Conservation (phyloP, 208 protist genomes). For the Naegleria fowleri region DNA sequence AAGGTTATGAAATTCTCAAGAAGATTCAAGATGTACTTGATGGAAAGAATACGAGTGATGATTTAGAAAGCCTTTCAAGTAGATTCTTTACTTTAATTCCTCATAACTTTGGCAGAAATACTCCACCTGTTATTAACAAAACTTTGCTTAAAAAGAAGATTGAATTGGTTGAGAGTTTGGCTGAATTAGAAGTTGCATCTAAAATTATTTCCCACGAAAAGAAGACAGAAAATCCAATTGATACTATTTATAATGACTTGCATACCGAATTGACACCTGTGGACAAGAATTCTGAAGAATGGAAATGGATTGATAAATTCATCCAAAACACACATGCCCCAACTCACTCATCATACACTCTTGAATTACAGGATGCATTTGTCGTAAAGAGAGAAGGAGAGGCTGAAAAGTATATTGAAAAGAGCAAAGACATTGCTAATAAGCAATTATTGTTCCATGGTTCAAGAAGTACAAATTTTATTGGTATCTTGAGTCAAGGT, state of each 20-base stretch:
- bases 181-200: constrained; percentile 64
- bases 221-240: neutral
- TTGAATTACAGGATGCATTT: constrained; percentile 63
- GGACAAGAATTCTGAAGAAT: constrained; percentile 35
- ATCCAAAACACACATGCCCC: constrained; percentile 61
- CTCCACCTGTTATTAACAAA: neutral
- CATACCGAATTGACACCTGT: neutral
- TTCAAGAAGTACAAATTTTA: constrained; percentile 73
- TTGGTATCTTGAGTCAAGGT: constrained; percentile 75
- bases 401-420: constrained; percentile 44
- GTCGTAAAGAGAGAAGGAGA: constrained; percentile 57
- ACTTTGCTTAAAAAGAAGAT: constrained; percentile 46
- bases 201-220: neutral
- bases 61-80: neutral
- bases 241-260: neutral
- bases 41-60: neutral
- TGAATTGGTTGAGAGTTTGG: constrained; percentile 64
- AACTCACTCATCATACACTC: constrained; percentile 56
- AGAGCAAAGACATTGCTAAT: constrained; percentile 45
- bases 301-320: constrained; percentile 59
- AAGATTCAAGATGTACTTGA: constrained; percentile 8
- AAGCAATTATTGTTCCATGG: constrained; percentile 79
- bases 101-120: neutral
- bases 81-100: constrained; percentile 25
- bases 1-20: constrained; percentile 41